Percentiles rank a stretch among this genome's conserved stretches.
These are phyloP conservation scores for Clonostachys byssicola DNA, from an alignment of 2,329 filamentous ascomycete species.

Conservation along the genomic window DNA sequence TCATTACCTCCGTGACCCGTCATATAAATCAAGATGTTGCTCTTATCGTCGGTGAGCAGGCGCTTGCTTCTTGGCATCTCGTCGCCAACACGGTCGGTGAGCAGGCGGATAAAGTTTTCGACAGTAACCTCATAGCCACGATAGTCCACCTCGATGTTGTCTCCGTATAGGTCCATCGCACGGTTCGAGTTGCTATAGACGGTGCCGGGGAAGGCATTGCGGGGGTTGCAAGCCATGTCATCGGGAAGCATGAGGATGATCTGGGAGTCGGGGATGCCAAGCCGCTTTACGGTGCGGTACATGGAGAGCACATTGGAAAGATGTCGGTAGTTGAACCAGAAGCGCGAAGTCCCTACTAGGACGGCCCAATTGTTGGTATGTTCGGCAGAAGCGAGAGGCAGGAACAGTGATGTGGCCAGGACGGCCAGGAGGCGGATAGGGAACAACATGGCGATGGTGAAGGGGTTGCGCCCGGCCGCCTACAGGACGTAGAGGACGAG, in stretches of 20 bases:
- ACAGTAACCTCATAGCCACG: constrained; percentile 97
- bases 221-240: constrained; percentile 98
- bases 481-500: too few species aligned
- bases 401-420: constrained; percentile 34
- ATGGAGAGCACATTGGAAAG: constrained; percentile 96
- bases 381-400: constrained; percentile 51
- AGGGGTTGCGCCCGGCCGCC: too few species aligned
- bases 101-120: constrained; percentile 93
- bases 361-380: constrained; percentile 99
- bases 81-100: constrained; percentile 91
- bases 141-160: constrained; percentile 99
- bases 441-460: too few species aligned
- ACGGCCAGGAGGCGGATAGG: neutral
- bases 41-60: constrained; percentile 87
- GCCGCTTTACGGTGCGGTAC: constrained; percentile 95
- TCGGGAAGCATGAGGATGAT: constrained; percentile 99
- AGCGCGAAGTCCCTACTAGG: constrained; percentile 95
- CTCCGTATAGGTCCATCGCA: constrained; percentile 91
- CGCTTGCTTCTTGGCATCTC: constrained; percentile 95
- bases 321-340: constrained; percentile 99
- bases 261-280: constrained; percentile 96
- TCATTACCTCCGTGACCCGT: constrained; percentile 97
- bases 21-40: constrained; percentile 99
- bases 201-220: constrained; percentile 94
- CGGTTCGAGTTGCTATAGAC: constrained; percentile 98